Base-by-base conservation (phyloP, 495 filamentous ascomycete genomes). In the Hyaloscypha finlandica region DNA sequence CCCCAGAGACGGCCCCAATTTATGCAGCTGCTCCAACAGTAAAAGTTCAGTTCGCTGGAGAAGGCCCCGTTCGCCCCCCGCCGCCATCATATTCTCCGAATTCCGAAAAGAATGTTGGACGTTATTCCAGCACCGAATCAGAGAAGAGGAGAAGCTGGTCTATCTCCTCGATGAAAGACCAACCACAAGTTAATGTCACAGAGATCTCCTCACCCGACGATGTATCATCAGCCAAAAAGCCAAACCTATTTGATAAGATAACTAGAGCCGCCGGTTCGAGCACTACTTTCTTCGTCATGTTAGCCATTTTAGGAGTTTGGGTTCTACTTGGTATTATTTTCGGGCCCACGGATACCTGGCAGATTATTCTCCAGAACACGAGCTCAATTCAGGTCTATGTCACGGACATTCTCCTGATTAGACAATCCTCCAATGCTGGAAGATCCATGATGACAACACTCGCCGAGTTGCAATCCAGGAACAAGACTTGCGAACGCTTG, bases 121-220 rank as follows among this genome's bases (percentile, higher is more conserved):
- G 1, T 39, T 6, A 1, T 58, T 58, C 12, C 35, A 37, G 12
- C 35, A 37, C 12, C 35, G 35, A 37, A 1, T 37, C 35, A 37
- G 35, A 3, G 35, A 37, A 37, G 35, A 37, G 35, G 35, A 3
- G 35, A 37, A 37, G 35, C 12, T 37, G 35, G 35, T 6, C 30
- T n/a, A 61, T 37, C 19, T 53, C 51, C 16, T 45, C 31, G 6
- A 20, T 39, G n/a, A 61, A 62, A 31, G 33, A n/a, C 12, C 55
- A 73, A 84, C 57, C 74, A 90, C 61, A 79, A 91, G 11, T 89
- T 90, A 14, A 88, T 92, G 71, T 91, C 87, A 29, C 90, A 89
- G 5, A 86, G 90, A 71, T 93, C 89, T 90, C 78, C 91, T 19
- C 88, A 86, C 45, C 83, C 83, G 72, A 84, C 89, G 66, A 68